These are phyloP conservation scores for Erigeron philadelphicus DNA, from an alignment of 140 eudicot species.

Conservation along the genomic window DNA sequence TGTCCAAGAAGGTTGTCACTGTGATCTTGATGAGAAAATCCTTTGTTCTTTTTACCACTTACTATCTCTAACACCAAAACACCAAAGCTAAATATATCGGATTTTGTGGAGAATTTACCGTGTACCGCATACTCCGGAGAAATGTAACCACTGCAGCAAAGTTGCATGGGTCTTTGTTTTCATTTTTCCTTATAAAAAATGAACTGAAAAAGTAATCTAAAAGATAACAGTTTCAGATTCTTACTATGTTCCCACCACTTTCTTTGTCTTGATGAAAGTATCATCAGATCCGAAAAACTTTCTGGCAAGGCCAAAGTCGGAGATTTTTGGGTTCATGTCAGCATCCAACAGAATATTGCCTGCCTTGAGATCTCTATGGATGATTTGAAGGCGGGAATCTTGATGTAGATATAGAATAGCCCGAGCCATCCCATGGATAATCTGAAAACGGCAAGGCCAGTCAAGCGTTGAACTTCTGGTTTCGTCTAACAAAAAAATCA, in stretches of 20 bases:
- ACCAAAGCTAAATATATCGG: slow-evolving; percentile 33
- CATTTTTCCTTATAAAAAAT: too few species aligned
- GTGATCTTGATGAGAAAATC: slow-evolving; percentile 20
- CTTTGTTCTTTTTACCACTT: slow-evolving; percentile 25
- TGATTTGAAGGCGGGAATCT: slow-evolving; percentile 40
- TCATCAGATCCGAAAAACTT: neutral
- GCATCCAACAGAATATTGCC: slow-evolving; percentile 25
- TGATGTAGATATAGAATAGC: slow-evolving; percentile 46
- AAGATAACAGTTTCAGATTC: too few species aligned
- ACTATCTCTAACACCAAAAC: slow-evolving; percentile 29
- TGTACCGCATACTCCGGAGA: slow-evolving; percentile 30
- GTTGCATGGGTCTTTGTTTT: too few species aligned
- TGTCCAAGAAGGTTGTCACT: slow-evolving; percentile 29
- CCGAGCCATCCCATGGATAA: neutral
- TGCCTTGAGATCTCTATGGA: slow-evolving; percentile 35
- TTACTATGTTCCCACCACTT: too few species aligned
- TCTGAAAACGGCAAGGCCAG: too few species aligned
- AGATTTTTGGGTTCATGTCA: slow-evolving; percentile 27
- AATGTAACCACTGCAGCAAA: too few species aligned
- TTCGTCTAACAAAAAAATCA: too few species aligned
- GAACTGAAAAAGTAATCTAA: too few species aligned
- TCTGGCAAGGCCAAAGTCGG: slow-evolving; percentile 32
- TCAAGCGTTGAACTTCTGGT: too few species aligned
- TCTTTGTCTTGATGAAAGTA: too few species aligned
- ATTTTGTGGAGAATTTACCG: slow-evolving; percentile 27